phyloP scores from a whole-genome alignment of 495 filamentous ascomycete genomes.

The Lichina pygmaea region DNA sequence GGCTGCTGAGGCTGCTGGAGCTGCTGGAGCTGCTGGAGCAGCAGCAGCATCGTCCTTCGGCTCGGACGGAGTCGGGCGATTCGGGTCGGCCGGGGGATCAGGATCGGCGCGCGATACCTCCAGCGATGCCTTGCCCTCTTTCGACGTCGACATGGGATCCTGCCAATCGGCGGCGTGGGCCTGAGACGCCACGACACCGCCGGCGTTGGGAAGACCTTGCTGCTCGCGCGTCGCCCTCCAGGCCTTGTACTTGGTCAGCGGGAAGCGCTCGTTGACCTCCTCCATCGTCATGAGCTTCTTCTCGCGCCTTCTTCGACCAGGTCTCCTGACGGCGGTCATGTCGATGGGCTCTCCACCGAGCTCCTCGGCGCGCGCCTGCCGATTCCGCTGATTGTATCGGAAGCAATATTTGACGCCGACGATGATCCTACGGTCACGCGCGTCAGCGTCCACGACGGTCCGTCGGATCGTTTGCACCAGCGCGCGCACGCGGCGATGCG shows the following conservation, averaged over 20 bases:
- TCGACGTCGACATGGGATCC: not conserved
- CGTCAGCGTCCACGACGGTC: not conserved
- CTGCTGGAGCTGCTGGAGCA: too few species aligned
- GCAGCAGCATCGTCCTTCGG: too few species aligned
- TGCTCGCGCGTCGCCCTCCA: slow-evolving; percentile 69
- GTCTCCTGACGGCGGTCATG: slow-evolving; percentile 48
- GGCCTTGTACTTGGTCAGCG: slow-evolving; percentile 79
- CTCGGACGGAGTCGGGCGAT: too few species aligned
- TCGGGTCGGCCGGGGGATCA: too few species aligned
- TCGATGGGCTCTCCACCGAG: slow-evolving; percentile 63
- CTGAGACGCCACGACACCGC: slow-evolving; percentile 55
- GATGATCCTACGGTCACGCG: slow-evolving; percentile 54
- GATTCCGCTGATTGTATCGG: slow-evolving; percentile 85
- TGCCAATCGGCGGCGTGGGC: slow-evolving; percentile 21
- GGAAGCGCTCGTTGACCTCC: slow-evolving; percentile 93
- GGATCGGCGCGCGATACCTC: not conserved
- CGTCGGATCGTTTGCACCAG: not conserved
- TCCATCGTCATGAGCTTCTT: slow-evolving; percentile 98
- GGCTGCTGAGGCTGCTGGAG: not conserved
- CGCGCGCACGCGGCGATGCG: slow-evolving; percentile 1
- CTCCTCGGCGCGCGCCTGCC: slow-evolving; percentile 49
- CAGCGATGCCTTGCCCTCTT: not conserved
- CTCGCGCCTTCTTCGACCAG: slow-evolving; percentile 62
- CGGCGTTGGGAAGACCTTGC: slow-evolving; percentile 58
- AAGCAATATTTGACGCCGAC: slow-evolving; percentile 99